phyloP scores from a whole-genome alignment of 306 rosid species.

The Gynostemma pentaphyllum region DNA sequence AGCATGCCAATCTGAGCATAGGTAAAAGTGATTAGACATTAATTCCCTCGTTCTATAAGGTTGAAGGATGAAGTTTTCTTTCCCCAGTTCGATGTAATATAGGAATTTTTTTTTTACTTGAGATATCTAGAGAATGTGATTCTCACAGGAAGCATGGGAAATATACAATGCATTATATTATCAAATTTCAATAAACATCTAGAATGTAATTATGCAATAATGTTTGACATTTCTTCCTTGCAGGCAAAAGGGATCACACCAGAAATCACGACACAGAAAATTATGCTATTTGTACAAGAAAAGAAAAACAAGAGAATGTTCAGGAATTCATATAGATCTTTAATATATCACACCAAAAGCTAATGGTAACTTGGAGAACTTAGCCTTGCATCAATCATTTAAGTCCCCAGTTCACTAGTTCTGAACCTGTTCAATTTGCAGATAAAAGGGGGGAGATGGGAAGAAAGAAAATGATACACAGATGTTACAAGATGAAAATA shows the following conservation, averaged over 20 bases:
- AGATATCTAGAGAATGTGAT: neutral
- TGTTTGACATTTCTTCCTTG: neutral
- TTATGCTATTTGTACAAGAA: neutral
- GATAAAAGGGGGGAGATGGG: too few relatives aligned
- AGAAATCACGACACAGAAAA: neutral
- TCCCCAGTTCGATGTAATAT: slow-evolving; percentile 25
- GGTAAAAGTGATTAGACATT: too few relatives aligned
- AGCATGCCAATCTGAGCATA: too few relatives aligned
- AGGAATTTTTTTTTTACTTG: neutral
- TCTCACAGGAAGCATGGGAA: neutral
- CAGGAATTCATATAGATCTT: neutral
- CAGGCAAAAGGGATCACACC: neutral
- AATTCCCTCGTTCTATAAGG: too few relatives aligned
- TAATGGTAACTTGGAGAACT: neutral
- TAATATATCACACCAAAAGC: neutral
- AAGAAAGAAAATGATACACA: neutral
- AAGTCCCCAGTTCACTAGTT: neutral
- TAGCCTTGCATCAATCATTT: neutral
- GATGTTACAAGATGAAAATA: neutral
- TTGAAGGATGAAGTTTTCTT: too few relatives aligned
- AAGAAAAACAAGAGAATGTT: neutral
- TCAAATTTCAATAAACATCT: neutral
- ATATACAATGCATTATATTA: neutral
- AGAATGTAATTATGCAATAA: neutral
- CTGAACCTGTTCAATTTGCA: neutral